phyloP scores from a whole-genome alignment of 1,284 basidiomycete species.

The Vanrija pseudolonga region DNA sequence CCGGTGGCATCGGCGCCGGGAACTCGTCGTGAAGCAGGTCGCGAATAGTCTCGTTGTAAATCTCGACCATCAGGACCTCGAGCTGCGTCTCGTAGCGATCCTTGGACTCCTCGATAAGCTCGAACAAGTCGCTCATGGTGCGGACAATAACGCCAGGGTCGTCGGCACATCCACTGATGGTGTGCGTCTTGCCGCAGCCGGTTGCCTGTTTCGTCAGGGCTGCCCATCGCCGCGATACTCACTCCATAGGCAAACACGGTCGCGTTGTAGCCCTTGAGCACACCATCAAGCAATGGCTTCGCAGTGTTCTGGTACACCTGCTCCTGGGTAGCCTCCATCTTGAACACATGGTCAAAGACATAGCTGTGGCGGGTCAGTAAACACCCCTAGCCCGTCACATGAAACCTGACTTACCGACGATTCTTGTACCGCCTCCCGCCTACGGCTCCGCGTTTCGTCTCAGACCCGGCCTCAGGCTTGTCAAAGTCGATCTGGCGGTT shows the following conservation, averaged over 20 bases:
- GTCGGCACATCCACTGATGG: conserved; percentile 80
- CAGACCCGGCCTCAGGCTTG: conserved; percentile 78
- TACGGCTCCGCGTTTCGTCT: conserved; percentile 56
- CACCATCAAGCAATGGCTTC: conserved; percentile 71
- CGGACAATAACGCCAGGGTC: conserved; percentile 92
- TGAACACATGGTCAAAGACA: conserved; percentile 90
- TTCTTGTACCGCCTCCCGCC: conserved; percentile 88
- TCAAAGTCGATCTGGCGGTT: conserved; percentile 76
- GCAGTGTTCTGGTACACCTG: conserved; percentile 83
- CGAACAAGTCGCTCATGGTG: conserved; percentile 94
- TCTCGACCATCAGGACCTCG: conserved; percentile 88
- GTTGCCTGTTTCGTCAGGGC: conserved; percentile 65
- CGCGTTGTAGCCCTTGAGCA: conserved; percentile 91
- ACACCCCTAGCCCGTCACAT: too few species aligned
- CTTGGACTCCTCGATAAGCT: conserved; percentile 74
- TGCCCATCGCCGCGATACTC: conserved; percentile 43
- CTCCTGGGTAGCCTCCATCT: conserved; percentile 69
- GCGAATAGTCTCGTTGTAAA: conserved; percentile 97
- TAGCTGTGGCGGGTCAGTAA: conserved; percentile 56
- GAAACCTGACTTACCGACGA: conserved; percentile 51
- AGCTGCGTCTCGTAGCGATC: conserved; percentile 81
- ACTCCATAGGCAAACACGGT: conserved; percentile 98
- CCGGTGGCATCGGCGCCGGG: conserved; percentile 57
- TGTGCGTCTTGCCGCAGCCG: conserved; percentile 96
- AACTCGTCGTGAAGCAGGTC: conserved; percentile 76